Evolutionary conservation across 352 stramenopile species (phyloP), one percentile per base, ranked within the genome.

Genomic region (Globisporangium ultimum): DNA sequence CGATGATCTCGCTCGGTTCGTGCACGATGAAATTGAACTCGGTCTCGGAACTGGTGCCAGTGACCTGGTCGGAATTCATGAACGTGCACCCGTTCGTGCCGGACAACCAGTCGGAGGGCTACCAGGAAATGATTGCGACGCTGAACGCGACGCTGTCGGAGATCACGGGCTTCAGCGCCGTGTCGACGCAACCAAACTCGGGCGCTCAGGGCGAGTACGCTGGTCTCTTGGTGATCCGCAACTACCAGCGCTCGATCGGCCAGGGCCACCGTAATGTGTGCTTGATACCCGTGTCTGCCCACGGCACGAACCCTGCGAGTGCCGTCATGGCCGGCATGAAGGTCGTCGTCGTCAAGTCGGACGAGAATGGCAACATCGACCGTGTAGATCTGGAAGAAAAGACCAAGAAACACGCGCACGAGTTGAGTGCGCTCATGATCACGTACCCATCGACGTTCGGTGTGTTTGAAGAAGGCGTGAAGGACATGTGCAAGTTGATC

Each of bases 1-100:
- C 95, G 52, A 99, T 99, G 97, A 99, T 99, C 75, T 98, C 96
- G 41, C 84, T 99, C 7, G 97, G 97, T 46, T 99, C 96, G 18
- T 99, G 97, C 71, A 99, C 97, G n/a, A 99, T 99, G 97, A 99
- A 99, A 80, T 84, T 99, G 11, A 99, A 99, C 69, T 93, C 96
- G 32, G 97, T 97, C 18, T 88, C 87, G 55, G 97, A 99, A 79
- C 93, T 99, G 76, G 91, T 98, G 42, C 97, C 97, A 2, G 81
- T 99, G 13, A 98, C 97, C 13, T 99, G 97, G 97, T 84, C 81
- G 36, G 95, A 98, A 66, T 98, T 99, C 71, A 93, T 84, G 49
- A 96, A 99, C 71, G 91, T 99, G 47, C 97, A 99, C 68, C 97
- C 97, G 38, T 99, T 99, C 67, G 97, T 88, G 20, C 97, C 97